Conservation (phyloP, 768 basidiomycete genomes). For the Neoboletus magnificus region DNA sequence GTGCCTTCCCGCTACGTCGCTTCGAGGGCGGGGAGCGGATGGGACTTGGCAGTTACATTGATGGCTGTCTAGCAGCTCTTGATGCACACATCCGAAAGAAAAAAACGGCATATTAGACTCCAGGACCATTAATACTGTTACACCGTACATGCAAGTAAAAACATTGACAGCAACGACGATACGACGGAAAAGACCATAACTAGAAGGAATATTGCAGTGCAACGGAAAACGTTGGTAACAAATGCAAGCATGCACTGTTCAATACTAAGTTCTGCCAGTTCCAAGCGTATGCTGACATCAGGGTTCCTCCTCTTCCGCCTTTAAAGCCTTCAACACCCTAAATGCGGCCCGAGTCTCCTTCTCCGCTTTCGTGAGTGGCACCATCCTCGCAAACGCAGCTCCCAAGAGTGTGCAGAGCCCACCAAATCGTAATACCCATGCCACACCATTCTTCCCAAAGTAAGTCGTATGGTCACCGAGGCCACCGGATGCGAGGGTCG, state of each 20-base stretch:
- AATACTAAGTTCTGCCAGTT: neutral
- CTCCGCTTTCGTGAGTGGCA: constrained; percentile 88
- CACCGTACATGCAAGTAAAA: neutral
- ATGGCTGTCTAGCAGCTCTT: constrained; percentile 22
- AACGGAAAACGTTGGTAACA: neutral
- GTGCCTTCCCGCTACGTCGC: constrained; percentile 21
- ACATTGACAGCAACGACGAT: neutral
- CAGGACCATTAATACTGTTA: neutral
- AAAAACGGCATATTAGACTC: neutral
- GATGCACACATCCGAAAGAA: neutral
- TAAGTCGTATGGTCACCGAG: constrained; percentile 54
- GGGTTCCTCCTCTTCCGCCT: constrained; percentile 52
- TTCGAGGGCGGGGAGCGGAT: constrained; percentile 19
- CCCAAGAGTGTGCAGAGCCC: constrained; percentile 81
- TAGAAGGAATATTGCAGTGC: constrained; percentile 4
- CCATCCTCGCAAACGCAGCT: constrained; percentile 73
- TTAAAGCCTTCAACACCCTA: constrained; percentile 73
- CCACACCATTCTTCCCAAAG: constrained; percentile 84
- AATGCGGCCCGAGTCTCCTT: constrained; percentile 82
- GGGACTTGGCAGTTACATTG: constrained; percentile 30
- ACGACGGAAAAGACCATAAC: neutral
- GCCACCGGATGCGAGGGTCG: constrained; percentile 3
- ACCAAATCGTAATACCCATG: constrained; percentile 92
- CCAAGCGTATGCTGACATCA: constrained; percentile 24
- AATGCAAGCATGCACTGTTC: constrained; percentile 16